These are phyloP conservation scores for Neurospora sp. DNA, from an alignment of 495 filamentous ascomycete species.

Conservation along the genomic window DNA sequence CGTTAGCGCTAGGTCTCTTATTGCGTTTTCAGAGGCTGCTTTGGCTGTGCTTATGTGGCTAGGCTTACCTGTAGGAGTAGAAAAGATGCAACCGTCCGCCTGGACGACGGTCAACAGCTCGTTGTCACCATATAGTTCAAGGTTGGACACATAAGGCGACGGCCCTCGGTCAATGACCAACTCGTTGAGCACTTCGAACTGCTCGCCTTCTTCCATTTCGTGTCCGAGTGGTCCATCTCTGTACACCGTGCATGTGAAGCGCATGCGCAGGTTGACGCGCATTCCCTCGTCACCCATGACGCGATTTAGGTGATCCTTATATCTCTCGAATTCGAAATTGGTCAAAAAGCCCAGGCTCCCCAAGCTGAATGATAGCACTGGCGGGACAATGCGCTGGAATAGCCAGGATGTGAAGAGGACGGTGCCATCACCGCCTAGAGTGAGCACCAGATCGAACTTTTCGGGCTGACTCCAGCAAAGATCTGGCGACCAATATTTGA, in stretches of 20 bases:
- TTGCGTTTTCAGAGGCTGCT: not conserved
- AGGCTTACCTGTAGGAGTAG: constrained; percentile 71
- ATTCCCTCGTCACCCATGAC: constrained; percentile 90
- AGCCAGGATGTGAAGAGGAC: constrained; percentile 90
- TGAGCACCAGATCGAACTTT: constrained; percentile 86
- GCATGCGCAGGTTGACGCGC: constrained; percentile 91
- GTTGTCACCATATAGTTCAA: constrained; percentile 90
- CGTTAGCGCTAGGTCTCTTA: constrained; percentile 2
- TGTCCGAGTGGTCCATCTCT: constrained; percentile 39
- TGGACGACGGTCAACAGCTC: constrained; percentile 88
- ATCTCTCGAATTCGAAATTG: constrained; percentile 78
- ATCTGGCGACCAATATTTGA: constrained; percentile 90
- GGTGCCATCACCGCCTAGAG: constrained; percentile 85
- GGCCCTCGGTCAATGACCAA: constrained; percentile 95
- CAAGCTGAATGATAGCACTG: constrained; percentile 78
- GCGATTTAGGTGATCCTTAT: constrained; percentile 68
- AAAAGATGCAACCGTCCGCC: constrained; percentile 95
- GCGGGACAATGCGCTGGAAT: constrained; percentile 87
- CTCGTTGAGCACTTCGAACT: constrained; percentile 94
- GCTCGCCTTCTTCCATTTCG: constrained; percentile 64
- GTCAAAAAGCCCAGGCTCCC: constrained; percentile 88
- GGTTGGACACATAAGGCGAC: constrained; percentile 90
- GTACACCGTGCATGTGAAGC: constrained; percentile 93
- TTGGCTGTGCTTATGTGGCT: not conserved
- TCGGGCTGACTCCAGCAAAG: constrained; percentile 84